phyloP scores from a whole-genome alignment of 108 stramenopile genomes.

The Cyclostephanos tholiformis region DNA sequence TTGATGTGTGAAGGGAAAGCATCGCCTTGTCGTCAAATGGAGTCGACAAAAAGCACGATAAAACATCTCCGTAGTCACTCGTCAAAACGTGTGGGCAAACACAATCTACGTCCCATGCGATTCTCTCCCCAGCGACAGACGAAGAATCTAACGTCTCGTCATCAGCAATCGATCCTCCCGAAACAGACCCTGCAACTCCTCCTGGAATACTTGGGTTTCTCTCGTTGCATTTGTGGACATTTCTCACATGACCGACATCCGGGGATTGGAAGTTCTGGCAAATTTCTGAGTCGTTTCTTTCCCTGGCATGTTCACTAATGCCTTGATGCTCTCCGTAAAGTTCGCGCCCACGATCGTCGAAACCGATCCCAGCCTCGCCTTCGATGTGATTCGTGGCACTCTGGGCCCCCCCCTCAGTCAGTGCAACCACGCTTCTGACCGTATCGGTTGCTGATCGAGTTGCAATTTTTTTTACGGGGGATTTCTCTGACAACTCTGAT shows the following conservation, averaged over 20 bases:
- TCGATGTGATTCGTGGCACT: background rate
- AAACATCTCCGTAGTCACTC: slow-evolving; percentile 9
- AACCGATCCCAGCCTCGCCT: too few species aligned
- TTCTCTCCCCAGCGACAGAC: background rate
- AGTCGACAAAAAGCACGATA: slow-evolving; percentile 19
- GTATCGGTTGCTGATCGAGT: background rate
- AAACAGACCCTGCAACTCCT: background rate
- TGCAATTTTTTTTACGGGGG: background rate
- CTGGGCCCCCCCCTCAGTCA: background rate
- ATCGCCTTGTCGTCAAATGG: slow-evolving; percentile 20
- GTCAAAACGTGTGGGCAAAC: slow-evolving; percentile 10
- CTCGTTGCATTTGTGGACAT: background rate
- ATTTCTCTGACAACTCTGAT: background rate
- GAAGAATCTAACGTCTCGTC: background rate
- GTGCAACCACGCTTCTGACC: background rate
- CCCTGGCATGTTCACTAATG: background rate
- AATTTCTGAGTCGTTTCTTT: background rate
- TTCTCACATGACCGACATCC: background rate
- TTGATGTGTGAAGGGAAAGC: slow-evolving; percentile 10
- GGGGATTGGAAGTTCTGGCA: background rate
- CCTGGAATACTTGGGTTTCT: background rate
- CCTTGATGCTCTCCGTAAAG: background rate
- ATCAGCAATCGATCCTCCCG: background rate
- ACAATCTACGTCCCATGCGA: background rate
- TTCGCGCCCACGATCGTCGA: background rate